phyloP scores from a whole-genome alignment of 2,329 filamentous ascomycete species.

The Xylaria sp. region DNA sequence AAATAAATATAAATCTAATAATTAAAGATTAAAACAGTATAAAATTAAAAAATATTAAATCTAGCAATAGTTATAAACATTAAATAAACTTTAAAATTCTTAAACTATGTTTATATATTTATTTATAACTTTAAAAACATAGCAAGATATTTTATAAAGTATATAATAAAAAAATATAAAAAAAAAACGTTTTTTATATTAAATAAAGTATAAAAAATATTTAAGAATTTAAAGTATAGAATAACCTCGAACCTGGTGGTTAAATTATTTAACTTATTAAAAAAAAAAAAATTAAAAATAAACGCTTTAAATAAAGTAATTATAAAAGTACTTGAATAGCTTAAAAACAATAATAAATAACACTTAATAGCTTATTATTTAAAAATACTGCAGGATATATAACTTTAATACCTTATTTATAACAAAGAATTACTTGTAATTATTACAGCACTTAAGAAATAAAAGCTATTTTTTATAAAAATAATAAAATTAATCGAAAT shows the following conservation, averaged over 20 bases:
- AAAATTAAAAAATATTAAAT: no score
- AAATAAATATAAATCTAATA: no score
- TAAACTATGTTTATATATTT: no score
- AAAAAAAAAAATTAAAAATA: no score
- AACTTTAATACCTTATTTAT: background rate
- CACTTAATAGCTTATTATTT: background rate
- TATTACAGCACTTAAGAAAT: conserved; percentile 17
- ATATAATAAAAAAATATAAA: no score
- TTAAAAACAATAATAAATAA: conserved; percentile 1
- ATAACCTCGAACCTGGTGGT: background rate
- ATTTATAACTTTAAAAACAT: no score
- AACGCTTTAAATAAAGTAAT: background rate
- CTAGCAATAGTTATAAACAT: no score
- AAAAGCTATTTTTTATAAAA: conserved; percentile 11
- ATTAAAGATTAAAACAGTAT: no score
- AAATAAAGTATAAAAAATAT: conserved; percentile 1
- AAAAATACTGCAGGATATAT: background rate
- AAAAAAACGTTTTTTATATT: no score
- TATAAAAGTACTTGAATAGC: background rate
- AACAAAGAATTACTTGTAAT: conserved; percentile 5
- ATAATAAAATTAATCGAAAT: conserved; percentile 15
- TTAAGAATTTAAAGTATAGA: background rate
- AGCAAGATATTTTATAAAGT: no score
- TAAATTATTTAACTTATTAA: background rate
- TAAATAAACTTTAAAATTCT: no score